Base-by-base conservation (phyloP, 2,329 filamentous ascomycete genomes). In the Acarospora socialis region DNA sequence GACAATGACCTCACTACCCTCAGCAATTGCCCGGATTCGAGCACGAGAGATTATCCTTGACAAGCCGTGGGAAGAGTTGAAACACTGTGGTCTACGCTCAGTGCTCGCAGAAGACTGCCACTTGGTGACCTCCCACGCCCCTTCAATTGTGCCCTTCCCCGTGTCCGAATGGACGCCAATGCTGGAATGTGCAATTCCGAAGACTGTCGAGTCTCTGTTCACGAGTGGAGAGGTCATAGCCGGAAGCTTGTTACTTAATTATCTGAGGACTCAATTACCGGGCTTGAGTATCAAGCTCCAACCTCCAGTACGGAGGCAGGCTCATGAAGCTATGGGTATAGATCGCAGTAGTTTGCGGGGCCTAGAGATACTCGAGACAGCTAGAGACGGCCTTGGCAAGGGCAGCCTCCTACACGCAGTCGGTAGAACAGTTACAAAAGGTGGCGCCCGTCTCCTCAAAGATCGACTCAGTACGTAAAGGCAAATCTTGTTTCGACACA, bases 341-440 rank as follows among this genome's bases (percentile, higher is more conserved):
- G 90, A 98, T 58, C 86, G 79, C 50, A 92, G 86, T 48, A 94
- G 80, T 43, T 68, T 98, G 57, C 71, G 81, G 37, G 82, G 86
- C 1, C 65, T 98, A 4, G 90, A 98, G 54, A 81, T 98, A 42
- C 75, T 82, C 42, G 74, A 76, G 50, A 95, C 90, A 0, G 73
- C 92, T 30, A 71, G 79, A 29, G 87, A 95, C 45, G 76, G 80
- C 3, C 56, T 68, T 13, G 41, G 79, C 22, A 75, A 78, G 41
- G 90, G 90, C 4, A 94, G 86, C 49, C 60, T 98, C 25, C 60
- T 98, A 21, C 84, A 95, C 56, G 80, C 83, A n/a, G 70, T 95
- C 32, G 73, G 86, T 37, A 72, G 78, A 32, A 98, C 90, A 0
- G 81, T 84, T 10, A 98, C 90, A 1, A 92, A 86, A 49, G 86